These are phyloP conservation scores for Aspergillus novofumigatus DNA, from an alignment of 2,329 filamentous ascomycete genomes.

Conservation along the genomic window DNA sequence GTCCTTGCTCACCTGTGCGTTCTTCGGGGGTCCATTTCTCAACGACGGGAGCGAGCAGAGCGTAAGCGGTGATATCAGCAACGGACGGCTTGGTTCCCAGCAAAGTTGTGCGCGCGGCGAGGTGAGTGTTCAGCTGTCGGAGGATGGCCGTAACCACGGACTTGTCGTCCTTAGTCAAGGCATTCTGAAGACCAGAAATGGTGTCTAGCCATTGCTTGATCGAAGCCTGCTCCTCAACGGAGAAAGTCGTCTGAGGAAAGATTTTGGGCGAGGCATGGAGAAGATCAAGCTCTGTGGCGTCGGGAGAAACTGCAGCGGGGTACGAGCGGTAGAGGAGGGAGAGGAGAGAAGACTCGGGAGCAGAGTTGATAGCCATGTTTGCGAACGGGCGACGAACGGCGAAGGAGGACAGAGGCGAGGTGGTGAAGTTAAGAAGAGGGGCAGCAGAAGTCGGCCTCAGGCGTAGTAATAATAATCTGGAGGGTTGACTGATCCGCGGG, in stretches of 20 bases:
- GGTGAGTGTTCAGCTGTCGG: conserved; percentile 76
- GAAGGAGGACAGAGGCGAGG: conserved; percentile 10
- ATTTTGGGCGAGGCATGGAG: conserved; percentile 55
- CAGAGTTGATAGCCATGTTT: conserved; percentile 26
- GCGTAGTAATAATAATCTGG: neutral
- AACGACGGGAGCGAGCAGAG: conserved; percentile 70
- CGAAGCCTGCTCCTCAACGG: conserved; percentile 74
- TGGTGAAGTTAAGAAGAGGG: conserved; percentile 25
- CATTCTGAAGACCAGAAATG: conserved; percentile 62
- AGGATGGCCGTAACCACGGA: conserved; percentile 61
- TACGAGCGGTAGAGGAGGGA: conserved; percentile 44
- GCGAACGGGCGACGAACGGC: conserved; percentile 16
- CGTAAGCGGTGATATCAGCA: conserved; percentile 80
- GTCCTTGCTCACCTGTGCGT: conserved; percentile 82
- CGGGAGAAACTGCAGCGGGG: conserved; percentile 35
- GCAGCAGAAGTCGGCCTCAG: conserved; percentile 7
- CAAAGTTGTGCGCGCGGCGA: conserved; percentile 82
- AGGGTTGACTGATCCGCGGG: conserved; percentile 13
- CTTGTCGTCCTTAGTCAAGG: conserved; percentile 48
- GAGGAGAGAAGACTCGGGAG: conserved; percentile 41
- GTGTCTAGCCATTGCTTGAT: conserved; percentile 85
- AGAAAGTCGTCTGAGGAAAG: conserved; percentile 67
- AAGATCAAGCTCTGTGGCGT: conserved; percentile 41
- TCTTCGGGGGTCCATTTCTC: conserved; percentile 78
- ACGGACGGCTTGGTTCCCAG: conserved; percentile 85